Conservation (phyloP, 2,329 filamentous ascomycete species). For the Aureobasidium melanogenum region DNA sequence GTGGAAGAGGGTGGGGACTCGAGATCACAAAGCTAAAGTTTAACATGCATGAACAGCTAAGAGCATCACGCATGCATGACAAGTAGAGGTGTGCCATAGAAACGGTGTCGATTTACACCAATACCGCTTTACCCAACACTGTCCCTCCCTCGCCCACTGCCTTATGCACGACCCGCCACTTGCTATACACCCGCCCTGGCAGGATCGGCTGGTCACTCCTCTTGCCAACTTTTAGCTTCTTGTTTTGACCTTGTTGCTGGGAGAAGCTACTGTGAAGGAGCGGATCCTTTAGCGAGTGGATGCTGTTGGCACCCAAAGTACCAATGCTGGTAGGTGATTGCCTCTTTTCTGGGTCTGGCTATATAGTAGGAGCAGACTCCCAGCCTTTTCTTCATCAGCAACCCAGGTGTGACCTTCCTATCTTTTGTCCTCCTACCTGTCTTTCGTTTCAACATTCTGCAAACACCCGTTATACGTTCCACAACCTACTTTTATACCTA, state of each 20-base stretch:
- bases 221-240: slow-evolving; percentile 2
- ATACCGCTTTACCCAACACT: background rate
- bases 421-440: background rate
- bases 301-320: background rate
- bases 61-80: background rate
- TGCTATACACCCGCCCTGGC: background rate
- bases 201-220: slow-evolving; percentile 3
- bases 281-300: background rate
- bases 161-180: slow-evolving; percentile 5
- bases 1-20: background rate
- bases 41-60: slow-evolving; percentile 8
- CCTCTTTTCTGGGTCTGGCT: background rate
- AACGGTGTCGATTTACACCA: background rate
- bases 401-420: background rate
- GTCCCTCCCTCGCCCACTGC: background rate
- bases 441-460: background rate
- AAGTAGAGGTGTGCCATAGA: slow-evolving; percentile 7
- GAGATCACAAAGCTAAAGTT: background rate
- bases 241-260: background rate
- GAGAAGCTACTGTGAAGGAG: background rate
- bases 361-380: background rate
- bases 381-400: background rate
- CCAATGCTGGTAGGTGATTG: background rate
- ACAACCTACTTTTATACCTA: background rate
- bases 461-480: background rate